A percentile compares a stretch with the other conserved stretches of the same genome.
Conservation (phyloP, 805 yeast species). For the Sungouiella blattae region DNA sequence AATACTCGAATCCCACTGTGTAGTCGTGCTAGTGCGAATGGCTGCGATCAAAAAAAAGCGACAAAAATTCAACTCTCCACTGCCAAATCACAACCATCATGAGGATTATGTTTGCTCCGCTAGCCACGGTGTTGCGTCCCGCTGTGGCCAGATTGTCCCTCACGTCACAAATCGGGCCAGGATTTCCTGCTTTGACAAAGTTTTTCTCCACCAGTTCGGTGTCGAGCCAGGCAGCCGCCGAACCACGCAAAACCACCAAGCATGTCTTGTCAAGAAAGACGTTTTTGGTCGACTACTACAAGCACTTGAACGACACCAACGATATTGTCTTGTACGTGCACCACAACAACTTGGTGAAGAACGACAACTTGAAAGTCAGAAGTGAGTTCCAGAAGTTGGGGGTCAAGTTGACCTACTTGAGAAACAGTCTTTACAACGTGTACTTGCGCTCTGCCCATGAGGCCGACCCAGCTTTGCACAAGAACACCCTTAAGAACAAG, state of each 20-base stretch:
- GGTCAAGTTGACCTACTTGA: conserved; percentile 63
- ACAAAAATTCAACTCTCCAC: not conserved
- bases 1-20: no score
- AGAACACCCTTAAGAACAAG: conserved; percentile 44
- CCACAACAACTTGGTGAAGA: conserved; percentile 73
- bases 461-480: conserved; percentile 68
- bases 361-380: conserved; percentile 65
- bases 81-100: not conserved
- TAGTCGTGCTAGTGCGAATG: no score
- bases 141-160: not conserved
- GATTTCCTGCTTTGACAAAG: not conserved
- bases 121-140: conserved; percentile 1
- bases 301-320: conserved; percentile 60
- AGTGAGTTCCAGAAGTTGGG: conserved; percentile 61
- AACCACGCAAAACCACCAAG: conserved; percentile 51
- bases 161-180: not conserved
- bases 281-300: conserved; percentile 75
- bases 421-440: conserved; percentile 68
- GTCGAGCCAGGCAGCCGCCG: not conserved
- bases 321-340: conserved; percentile 77
- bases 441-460: conserved; percentile 69
- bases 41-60: conserved; percentile 1
- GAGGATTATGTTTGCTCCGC: not conserved
- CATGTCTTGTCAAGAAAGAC: conserved; percentile 76
- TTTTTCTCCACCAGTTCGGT: not conserved